phyloP scores from a whole-genome alignment of 129 eudicot species.

The Flaveria linearis region DNA sequence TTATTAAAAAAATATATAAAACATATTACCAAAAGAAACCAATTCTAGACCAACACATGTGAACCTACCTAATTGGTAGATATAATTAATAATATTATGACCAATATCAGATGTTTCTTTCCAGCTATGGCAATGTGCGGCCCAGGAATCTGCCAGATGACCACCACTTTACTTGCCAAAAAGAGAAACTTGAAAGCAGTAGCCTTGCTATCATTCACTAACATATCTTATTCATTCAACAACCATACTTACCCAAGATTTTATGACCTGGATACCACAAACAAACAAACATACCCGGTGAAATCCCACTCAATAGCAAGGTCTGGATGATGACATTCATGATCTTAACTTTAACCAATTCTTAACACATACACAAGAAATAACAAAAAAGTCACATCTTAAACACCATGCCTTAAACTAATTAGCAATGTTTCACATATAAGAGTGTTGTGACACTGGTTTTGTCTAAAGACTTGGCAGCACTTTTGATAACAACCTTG shows the following conservation, averaged over 20 bases:
- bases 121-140: slow-evolving; percentile 51
- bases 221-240: not conserved
- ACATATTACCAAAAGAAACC: slow-evolving; percentile 3
- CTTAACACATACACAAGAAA: too few relatives aligned
- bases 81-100: slow-evolving; percentile 22
- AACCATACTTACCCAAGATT: too few relatives aligned
- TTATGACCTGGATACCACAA: too few relatives aligned
- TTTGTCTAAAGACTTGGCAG: too few relatives aligned
- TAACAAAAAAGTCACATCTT: too few relatives aligned
- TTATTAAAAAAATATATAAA: not conserved
- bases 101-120: slow-evolving; percentile 40
- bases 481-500: not conserved
- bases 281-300: too few relatives aligned
- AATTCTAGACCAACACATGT: slow-evolving; percentile 6
- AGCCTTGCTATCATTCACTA: not conserved
- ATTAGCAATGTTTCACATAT: not conserved
- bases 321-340: too few relatives aligned
- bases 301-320: too few relatives aligned
- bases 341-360: too few relatives aligned
- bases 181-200: slow-evolving; percentile 24
- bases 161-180: slow-evolving; percentile 33
- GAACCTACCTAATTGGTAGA: not conserved
- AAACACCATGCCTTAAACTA: not conserved
- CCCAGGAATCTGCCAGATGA: slow-evolving; percentile 33
- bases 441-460: too few relatives aligned